Conservation (phyloP, 2,329 filamentous ascomycete species). For the Xylaria sp. region DNA sequence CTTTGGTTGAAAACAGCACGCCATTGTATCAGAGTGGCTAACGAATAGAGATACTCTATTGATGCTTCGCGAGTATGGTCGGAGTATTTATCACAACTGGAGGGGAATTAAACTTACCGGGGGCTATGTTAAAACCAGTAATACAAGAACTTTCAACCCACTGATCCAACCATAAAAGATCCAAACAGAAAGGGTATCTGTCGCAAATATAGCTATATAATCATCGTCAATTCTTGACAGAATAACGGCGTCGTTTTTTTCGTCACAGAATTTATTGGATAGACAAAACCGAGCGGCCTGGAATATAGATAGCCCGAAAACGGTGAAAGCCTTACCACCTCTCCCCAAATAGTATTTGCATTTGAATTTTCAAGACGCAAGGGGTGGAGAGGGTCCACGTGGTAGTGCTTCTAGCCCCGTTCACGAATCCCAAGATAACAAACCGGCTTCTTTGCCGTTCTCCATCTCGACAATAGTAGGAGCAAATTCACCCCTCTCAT, state of each 20-base stretch:
- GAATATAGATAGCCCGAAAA: background rate
- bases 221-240: no score
- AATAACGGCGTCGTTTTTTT: no score
- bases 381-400: background rate
- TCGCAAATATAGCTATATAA: no score
- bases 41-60: background rate
- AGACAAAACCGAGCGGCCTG: background rate
- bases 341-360: background rate
- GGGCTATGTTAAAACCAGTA: no score
- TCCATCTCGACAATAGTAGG: constrained; percentile 65
- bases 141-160: no score
- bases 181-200: background rate
- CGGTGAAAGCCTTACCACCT: background rate
- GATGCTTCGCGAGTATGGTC: background rate
- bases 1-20: background rate
- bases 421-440: constrained; percentile 59
- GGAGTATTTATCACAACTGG: background rate
- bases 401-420: background rate
- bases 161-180: background rate
- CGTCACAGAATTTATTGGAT: background rate
- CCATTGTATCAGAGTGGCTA: background rate
- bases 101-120: background rate
- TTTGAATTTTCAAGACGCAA: background rate
- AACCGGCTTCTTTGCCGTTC: constrained; percentile 60
- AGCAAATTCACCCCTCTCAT: constrained; percentile 64